phyloP scores from a whole-genome alignment of 78 protist species.

The Polysphondylium violaceum region DNA sequence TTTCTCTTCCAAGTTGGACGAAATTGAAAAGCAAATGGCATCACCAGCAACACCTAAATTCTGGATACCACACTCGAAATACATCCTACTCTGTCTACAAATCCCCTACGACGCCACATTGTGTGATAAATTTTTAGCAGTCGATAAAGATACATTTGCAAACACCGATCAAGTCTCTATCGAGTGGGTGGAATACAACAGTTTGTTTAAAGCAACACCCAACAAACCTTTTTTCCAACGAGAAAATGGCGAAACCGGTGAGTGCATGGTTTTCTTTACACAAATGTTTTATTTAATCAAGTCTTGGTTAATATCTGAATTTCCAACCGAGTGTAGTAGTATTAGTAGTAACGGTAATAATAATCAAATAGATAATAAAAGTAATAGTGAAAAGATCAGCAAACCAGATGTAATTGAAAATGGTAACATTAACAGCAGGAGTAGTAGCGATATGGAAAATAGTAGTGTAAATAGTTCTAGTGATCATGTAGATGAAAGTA shows the following conservation, averaged over 20 bases:
- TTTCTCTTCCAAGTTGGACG: not conserved
- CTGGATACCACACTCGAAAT: slow-evolving; percentile 64
- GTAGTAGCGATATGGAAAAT: not conserved
- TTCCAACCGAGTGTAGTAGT: not conserved
- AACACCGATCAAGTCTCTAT: slow-evolving; percentile 45
- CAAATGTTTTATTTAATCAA: not conserved
- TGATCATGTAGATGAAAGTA: not conserved
- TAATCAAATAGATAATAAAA: not conserved
- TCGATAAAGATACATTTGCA: slow-evolving; percentile 7
- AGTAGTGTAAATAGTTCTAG: not conserved
- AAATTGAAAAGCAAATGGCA: not conserved
- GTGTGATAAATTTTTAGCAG: not conserved
- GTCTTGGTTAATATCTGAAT: not conserved
- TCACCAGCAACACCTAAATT: slow-evolving; percentile 23
- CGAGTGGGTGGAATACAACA: slow-evolving; percentile 43
- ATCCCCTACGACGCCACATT: not conserved
- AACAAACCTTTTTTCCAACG: not conserved
- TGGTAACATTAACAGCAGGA: slow-evolving; percentile 1
- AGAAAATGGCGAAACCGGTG: slow-evolving; percentile 25
- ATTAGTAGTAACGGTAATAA: not conserved
- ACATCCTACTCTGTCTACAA: slow-evolving; percentile 4
- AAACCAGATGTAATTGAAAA: not conserved
- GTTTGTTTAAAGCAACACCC: not conserved
- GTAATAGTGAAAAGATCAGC: not conserved
- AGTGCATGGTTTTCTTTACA: not conserved